Percentiles rank a stretch among this genome's conserved stretches.
Evolutionary conservation across 1,139 yeast genomes (phyloP).

Genomic region (Kodamaea anthophila): DNA sequence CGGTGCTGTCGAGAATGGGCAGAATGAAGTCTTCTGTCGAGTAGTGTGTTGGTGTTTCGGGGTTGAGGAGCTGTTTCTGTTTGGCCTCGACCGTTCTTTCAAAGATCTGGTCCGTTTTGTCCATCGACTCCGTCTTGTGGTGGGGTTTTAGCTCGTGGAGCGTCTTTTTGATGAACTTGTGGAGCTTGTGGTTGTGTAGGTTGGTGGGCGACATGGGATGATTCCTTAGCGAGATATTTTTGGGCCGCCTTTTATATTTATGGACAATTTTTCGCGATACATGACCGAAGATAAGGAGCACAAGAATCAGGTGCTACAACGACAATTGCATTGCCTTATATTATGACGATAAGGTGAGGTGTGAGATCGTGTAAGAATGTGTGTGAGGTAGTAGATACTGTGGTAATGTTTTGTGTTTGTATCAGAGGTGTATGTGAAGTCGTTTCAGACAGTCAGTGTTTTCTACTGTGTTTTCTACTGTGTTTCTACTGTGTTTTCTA

Average conservation of each 20-base stretch:
- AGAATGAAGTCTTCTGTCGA: constrained; percentile 25
- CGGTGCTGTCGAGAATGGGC: constrained; percentile 28
- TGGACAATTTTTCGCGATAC: constrained; percentile 1
- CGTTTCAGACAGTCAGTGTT: no score
- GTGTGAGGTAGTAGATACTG: no score
- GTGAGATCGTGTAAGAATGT: no score
- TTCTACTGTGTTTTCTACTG: no score
- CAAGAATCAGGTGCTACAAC: constrained; percentile 1
- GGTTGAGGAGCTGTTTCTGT: constrained; percentile 11
- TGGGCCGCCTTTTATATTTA: no score
- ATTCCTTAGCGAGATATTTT: no score
- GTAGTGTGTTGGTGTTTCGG: constrained; percentile 21
- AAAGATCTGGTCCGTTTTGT: constrained; percentile 10
- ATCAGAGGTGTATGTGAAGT: no score
- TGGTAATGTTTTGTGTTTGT: no score
- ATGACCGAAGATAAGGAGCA: constrained; percentile 1
- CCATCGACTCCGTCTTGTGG: background rate
- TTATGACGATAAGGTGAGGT: no score
- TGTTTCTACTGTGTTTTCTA: no score
- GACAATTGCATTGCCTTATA: no score
- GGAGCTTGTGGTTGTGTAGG: constrained; percentile 9
- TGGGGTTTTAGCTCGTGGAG: constrained; percentile 10
- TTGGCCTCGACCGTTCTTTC: constrained; percentile 14
- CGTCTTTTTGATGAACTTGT: constrained; percentile 12
- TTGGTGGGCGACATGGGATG: no score